Evolutionary conservation across 805 yeast species (phyloP).

Genomic region (Ascoidea tarda): DNA sequence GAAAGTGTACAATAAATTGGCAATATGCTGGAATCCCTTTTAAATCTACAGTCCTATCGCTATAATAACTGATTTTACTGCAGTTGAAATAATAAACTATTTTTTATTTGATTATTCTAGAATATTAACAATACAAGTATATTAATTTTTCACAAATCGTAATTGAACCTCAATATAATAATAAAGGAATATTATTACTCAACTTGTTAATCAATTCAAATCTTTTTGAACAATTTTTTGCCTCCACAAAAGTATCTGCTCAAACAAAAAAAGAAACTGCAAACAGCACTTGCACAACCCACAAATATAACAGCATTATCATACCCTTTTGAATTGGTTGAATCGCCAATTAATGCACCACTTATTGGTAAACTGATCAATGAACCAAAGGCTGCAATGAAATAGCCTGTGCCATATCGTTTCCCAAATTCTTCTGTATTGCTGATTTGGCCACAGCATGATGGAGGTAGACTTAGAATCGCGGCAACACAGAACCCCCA

Average conservation of each 20-base stretch:
- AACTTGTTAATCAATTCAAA: no score
- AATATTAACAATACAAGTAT: no score
- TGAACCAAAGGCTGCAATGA: constrained; percentile 36
- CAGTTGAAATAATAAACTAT: no score
- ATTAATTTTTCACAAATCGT: no score
- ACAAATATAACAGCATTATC: not conserved
- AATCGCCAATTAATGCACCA: not conserved
- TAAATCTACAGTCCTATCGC: no score
- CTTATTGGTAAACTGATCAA: not conserved
- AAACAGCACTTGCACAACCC: not conserved
- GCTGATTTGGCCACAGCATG: constrained; percentile 44
- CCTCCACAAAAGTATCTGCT: not conserved
- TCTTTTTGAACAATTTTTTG: not conserved
- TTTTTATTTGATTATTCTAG: no score
- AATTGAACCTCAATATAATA: not conserved
- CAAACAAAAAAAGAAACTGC: not conserved
- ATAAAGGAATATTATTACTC: not conserved
- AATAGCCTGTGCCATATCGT: constrained; percentile 43
- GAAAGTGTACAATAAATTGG: no score
- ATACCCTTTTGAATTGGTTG: not conserved
- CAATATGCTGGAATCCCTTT: no score
- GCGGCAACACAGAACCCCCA: constrained; percentile 44
- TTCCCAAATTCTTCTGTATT: constrained; percentile 37
- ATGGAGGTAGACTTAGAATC: constrained; percentile 39
- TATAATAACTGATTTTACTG: no score